Percentiles rank a stretch among this genome's conserved stretches.
Evolutionary conservation across 2,329 filamentous ascomycete species (phyloP).

Genomic region (Ceratocystis eucalypticola): DNA sequence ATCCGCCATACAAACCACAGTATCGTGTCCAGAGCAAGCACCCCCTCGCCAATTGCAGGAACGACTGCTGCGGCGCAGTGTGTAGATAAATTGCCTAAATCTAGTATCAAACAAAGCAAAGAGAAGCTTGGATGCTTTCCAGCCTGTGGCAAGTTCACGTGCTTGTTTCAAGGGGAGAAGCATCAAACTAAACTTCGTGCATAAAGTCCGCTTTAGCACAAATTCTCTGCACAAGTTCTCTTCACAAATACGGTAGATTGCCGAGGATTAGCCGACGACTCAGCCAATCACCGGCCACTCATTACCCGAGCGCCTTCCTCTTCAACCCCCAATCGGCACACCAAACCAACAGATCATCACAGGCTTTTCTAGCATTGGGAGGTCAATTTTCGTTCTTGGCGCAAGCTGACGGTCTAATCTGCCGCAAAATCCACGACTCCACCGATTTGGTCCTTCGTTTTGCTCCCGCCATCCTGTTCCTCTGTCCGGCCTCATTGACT

Average conservation of each 20-base stretch:
- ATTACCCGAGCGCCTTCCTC: slow-evolving; percentile 7
- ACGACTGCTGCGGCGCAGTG: slow-evolving; percentile 5
- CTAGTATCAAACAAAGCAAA: neutral
- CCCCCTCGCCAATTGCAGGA: neutral
- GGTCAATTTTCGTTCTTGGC: neutral
- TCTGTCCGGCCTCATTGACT: slow-evolving; percentile 2
- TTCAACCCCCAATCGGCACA: neutral
- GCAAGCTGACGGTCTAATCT: neutral
- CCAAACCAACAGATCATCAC: neutral
- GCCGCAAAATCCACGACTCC: neutral
- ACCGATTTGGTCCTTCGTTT: neutral
- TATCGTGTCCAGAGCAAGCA: neutral
- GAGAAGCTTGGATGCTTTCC: neutral
- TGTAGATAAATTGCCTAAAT: neutral
- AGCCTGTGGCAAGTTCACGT: neutral
- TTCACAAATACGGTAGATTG: too few species aligned
- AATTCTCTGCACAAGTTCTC: neutral
- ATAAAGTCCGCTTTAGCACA: neutral
- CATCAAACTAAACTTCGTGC: neutral
- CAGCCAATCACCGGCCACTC: neutral
- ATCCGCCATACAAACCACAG: neutral
- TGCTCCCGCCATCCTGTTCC: neutral
- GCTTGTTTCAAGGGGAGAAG: neutral
- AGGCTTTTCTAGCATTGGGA: neutral
- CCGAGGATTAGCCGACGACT: neutral